Conservation (phyloP, 208 protist genomes). For the Trypanosoma cruzi region DNA sequence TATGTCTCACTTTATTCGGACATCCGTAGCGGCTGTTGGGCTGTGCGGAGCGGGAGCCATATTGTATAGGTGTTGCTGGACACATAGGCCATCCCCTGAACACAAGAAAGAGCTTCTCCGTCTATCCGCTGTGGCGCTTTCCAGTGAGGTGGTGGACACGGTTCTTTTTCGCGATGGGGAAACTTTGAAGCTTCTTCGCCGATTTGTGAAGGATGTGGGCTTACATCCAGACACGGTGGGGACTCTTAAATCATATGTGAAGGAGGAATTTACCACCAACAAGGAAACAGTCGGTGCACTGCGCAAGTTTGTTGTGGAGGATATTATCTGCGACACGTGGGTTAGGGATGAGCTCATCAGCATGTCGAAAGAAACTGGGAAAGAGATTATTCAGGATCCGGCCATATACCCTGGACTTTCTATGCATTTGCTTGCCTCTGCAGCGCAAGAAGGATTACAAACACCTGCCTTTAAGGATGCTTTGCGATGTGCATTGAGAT, state of each 20-base stretch:
- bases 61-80: conserved; percentile 39
- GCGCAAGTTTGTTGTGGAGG: conserved; percentile 67
- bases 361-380: conserved; percentile 51
- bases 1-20: conserved; percentile 34
- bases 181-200: conserved; percentile 35
- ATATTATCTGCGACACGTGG: conserved; percentile 79
- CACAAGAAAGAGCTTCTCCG: conserved; percentile 69
- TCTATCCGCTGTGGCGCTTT: conserved; percentile 77
- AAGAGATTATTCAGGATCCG: conserved; percentile 50
- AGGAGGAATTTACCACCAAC: conserved; percentile 58
- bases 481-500: conserved; percentile 27
- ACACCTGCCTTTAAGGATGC: conserved; percentile 40
- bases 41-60: conserved; percentile 53
- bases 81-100: conserved; percentile 10
- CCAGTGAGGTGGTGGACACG: conserved; percentile 62
- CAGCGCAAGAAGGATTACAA: conserved; percentile 43
- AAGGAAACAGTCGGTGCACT: conserved; percentile 46
- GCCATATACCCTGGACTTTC: conserved; percentile 56
- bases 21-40: conserved; percentile 45
- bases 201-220: conserved; percentile 61
- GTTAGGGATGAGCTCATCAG: conserved; percentile 84
- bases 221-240: conserved; percentile 50
- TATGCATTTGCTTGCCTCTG: conserved; percentile 45
- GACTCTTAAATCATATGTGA: conserved; percentile 64
- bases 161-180: conserved; percentile 50